Percentiles rank a stretch among this genome's conserved stretches.
Conservation (phyloP, 2,329 filamentous ascomycete genomes). For the Plenodomus tracheiphilus region DNA sequence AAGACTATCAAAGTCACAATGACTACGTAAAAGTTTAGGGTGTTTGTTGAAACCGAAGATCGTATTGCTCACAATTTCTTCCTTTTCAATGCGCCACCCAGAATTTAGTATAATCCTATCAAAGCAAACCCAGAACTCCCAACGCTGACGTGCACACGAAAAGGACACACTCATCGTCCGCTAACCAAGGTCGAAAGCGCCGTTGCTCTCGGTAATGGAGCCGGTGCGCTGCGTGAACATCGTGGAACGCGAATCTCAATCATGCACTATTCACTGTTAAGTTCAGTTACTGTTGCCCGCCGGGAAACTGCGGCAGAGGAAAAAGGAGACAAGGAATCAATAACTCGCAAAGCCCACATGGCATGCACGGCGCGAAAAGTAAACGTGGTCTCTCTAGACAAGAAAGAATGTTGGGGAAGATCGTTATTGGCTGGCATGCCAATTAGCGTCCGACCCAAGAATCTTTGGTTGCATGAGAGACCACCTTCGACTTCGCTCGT, state of each 20-base stretch:
- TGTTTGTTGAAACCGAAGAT: not conserved
- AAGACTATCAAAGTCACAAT: not conserved
- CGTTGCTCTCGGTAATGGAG: not conserved
- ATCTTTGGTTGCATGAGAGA: not conserved
- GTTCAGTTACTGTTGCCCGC: slow-evolving; percentile 18
- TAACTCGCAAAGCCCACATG: not conserved
- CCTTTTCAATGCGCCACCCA: slow-evolving; percentile 3
- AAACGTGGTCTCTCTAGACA: slow-evolving; percentile 1
- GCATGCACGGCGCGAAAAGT: slow-evolving; percentile 3
- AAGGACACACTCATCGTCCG: slow-evolving; percentile 1
- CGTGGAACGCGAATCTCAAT: slow-evolving; percentile 7
- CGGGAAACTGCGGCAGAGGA: slow-evolving; percentile 6
- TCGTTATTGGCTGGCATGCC: slow-evolving; percentile 18
- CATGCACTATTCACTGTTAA: slow-evolving; percentile 31
- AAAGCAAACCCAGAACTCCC: slow-evolving; percentile 13
- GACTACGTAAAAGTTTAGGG: not conserved
- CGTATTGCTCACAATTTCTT: slow-evolving; percentile 5
- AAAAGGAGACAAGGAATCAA: not conserved
- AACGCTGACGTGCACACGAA: not conserved
- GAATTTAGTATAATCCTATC: slow-evolving; percentile 1
- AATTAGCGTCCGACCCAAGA: slow-evolving; percentile 16
- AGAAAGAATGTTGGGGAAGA: not conserved
- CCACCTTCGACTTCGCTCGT: slow-evolving; percentile 10
- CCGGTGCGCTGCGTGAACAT: slow-evolving; percentile 5
- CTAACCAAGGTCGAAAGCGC: slow-evolving; percentile 1